Conservation (phyloP, 441 rosid species). For the Breynia disticha region DNA sequence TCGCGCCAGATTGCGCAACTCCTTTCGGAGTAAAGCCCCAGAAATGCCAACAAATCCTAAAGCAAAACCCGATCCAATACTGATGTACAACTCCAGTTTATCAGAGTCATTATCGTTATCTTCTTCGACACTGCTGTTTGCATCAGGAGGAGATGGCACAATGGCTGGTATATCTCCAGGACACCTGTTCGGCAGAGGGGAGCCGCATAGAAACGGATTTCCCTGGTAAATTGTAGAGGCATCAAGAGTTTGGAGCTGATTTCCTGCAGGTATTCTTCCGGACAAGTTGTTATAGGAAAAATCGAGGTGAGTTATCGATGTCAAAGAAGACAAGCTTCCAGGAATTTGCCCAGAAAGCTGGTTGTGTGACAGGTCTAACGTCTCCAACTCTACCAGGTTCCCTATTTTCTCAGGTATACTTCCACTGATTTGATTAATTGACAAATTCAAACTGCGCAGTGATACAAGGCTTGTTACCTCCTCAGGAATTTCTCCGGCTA, state of each 20-base stretch:
- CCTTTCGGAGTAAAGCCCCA: constrained; percentile 4
- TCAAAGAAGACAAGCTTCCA: constrained; percentile 21
- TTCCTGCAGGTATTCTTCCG: constrained; percentile 27
- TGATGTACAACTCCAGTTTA: not conserved
- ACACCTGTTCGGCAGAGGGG: constrained; percentile 25
- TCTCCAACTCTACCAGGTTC: constrained; percentile 24
- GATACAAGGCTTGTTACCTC: constrained; percentile 28
- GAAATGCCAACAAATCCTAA: constrained; percentile 14
- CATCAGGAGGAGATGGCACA: not conserved
- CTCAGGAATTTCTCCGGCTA: constrained; percentile 33
- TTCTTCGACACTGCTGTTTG: not conserved
- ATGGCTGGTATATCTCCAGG: constrained; percentile 7
- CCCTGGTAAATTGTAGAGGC: constrained; percentile 33
- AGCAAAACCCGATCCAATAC: constrained; percentile 9
- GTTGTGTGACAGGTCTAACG: constrained; percentile 42
- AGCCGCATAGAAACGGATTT: constrained; percentile 30
- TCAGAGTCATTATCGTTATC: not conserved
- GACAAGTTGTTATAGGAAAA: constrained; percentile 30
- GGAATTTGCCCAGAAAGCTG: constrained; percentile 26
- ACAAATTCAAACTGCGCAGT: constrained; percentile 30
- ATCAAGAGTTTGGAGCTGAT: constrained; percentile 19
- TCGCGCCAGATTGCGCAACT: not conserved
- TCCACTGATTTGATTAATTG: constrained; percentile 28
- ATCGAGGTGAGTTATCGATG: constrained; percentile 22
- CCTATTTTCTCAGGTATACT: constrained; percentile 27